These are phyloP conservation scores for Globisporangium nagaii DNA, from an alignment of 352 stramenopile genomes.

Conservation along the genomic window DNA sequence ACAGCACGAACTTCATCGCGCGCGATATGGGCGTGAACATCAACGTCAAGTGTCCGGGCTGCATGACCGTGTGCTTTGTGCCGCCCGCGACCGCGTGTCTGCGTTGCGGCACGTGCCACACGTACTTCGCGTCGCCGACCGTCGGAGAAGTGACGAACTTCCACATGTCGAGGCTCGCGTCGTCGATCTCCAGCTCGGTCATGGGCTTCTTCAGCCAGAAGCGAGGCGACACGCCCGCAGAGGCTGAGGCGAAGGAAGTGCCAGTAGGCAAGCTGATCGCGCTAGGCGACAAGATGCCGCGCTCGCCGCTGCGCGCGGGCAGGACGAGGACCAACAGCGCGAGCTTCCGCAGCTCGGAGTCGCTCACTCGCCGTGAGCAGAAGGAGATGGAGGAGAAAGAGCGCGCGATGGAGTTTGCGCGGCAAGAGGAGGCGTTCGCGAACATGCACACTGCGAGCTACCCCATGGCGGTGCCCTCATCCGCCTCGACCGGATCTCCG, in stretches of 20 bases:
- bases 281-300: conserved; percentile 43
- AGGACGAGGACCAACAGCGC: conserved; percentile 24
- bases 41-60: conserved; percentile 79
- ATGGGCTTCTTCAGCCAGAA: conserved; percentile 58
- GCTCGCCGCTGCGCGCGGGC: conserved; percentile 17
- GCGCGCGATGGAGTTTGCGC: conserved; percentile 7
- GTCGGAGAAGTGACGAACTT: conserved; percentile 82
- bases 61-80: conserved; percentile 64
- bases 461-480: neutral
- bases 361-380: neutral
- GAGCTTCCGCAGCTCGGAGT: conserved; percentile 16
- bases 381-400: conserved; percentile 3
- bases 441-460: conserved; percentile 14
- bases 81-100: conserved; percentile 71
- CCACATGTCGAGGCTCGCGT: conserved; percentile 69
- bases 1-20: conserved; percentile 77
- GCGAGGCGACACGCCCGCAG: conserved; percentile 19
- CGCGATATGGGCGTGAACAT: conserved; percentile 83
- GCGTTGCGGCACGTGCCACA: conserved; percentile 72
- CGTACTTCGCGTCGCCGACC: conserved; percentile 76
- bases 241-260: conserved; percentile 27
- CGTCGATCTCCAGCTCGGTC: conserved; percentile 75
- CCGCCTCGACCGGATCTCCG: neutral
- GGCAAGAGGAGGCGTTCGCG: conserved; percentile 11
- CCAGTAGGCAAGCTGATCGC: conserved; percentile 60